Conservation (phyloP, 2,329 filamentous ascomycete species). For the Colletotrichum navitas region DNA sequence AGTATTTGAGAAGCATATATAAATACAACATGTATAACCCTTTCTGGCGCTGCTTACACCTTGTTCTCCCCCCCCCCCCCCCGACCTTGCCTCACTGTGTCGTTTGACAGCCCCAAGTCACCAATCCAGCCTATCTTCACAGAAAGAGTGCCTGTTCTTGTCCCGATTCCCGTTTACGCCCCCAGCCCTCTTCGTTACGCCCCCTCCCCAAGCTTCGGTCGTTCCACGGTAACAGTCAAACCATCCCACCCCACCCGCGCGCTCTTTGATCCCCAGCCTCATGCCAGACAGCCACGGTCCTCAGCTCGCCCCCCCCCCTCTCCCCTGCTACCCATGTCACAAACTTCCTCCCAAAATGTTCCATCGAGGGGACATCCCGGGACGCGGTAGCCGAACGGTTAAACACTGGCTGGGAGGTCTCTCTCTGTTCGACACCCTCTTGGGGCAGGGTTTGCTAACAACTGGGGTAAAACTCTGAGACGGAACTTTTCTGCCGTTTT, state of each 20-base stretch:
- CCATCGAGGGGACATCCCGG: background rate
- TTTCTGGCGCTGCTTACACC: too few species aligned
- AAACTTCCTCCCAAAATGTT: too few species aligned
- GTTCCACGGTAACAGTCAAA: background rate
- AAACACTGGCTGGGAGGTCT: background rate
- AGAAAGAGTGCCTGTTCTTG: background rate
- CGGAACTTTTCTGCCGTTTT: background rate
- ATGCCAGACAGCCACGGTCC: background rate
- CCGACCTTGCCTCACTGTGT: background rate
- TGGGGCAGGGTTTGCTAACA: too few species aligned
- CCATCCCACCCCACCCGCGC: background rate
- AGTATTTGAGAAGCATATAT: background rate
- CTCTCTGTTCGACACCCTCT: background rate
- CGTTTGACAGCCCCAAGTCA: background rate
- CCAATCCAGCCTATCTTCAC: too few species aligned
- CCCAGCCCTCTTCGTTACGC: background rate
- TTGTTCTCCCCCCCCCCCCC: background rate
- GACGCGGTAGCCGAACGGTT: background rate
- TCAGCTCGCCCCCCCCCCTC: too few species aligned
- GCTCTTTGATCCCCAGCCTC: background rate
- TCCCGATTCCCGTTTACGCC: background rate
- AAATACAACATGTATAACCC: too few species aligned
- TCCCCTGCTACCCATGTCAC: too few species aligned
- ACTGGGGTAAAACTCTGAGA: too few species aligned
- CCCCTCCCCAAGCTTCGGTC: background rate